Evolutionary conservation across 805 yeast genomes (phyloP).

Genomic region (Debaryomyces tyrocola): DNA sequence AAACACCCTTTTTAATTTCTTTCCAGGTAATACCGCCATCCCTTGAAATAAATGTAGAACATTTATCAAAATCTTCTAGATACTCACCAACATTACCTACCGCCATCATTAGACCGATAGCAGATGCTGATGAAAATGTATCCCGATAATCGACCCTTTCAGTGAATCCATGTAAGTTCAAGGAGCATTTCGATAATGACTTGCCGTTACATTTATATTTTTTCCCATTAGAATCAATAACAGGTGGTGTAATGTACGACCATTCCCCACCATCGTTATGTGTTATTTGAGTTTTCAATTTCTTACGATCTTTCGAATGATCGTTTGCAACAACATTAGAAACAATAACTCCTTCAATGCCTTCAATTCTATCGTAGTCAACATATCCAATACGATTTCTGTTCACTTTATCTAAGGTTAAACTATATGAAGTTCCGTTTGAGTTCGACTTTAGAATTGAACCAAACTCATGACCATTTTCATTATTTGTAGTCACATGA

Average conservation of each 20-base stretch:
- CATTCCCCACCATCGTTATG: slow-evolving; percentile 93
- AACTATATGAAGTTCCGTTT: slow-evolving; percentile 84
- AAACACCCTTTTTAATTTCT: slow-evolving; percentile 69
- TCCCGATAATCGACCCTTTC: slow-evolving; percentile 84
- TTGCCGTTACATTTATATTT: slow-evolving; percentile 52
- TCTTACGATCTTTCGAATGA: slow-evolving; percentile 43
- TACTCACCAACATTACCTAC: slow-evolving; percentile 85
- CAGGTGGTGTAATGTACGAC: slow-evolving; percentile 71
- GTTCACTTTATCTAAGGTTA: slow-evolving; percentile 69
- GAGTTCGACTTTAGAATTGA: slow-evolving; percentile 83
- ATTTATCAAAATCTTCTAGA: slow-evolving; percentile 49
- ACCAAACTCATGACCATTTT: slow-evolving; percentile 62
- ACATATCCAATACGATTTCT: slow-evolving; percentile 73
- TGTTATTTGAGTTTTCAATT: slow-evolving; percentile 70
- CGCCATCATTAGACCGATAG: slow-evolving; percentile 85
- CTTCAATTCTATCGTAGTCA: slow-evolving; percentile 83
- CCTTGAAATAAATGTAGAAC: slow-evolving; percentile 73
- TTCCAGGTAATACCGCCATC: slow-evolving; percentile 93
- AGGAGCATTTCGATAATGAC: slow-evolving; percentile 62
- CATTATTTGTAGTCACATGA: slow-evolving; percentile 71
- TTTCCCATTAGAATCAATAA: slow-evolving; percentile 58
- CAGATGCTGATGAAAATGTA: slow-evolving; percentile 83
- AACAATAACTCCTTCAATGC: slow-evolving; percentile 80
- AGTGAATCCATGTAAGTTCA: slow-evolving; percentile 87
- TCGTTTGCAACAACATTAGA: slow-evolving; percentile 68